Evolutionary conservation across 2,329 filamentous ascomycete species (phyloP).

Genomic region (Beauveria medogensis): DNA sequence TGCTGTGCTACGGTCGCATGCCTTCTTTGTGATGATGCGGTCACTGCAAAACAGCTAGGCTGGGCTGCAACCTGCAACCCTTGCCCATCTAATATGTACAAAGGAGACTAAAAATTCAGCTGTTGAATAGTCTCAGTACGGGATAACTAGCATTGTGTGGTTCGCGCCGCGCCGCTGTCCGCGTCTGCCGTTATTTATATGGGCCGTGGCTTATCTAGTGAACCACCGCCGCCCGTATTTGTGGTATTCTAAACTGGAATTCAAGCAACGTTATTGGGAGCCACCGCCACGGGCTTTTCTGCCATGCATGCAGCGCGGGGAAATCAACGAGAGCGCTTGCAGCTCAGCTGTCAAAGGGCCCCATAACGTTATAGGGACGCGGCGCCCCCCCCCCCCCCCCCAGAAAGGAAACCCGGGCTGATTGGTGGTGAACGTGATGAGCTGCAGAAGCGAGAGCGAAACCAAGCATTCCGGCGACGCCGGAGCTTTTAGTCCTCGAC

Average conservation of each 20-base stretch:
- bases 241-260: background rate
- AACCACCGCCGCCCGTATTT: background rate
- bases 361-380: too few species aligned
- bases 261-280: background rate
- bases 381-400: background rate
- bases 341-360: too few species aligned
- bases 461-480: background rate
- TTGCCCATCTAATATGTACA: background rate
- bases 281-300: background rate
- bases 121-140: background rate
- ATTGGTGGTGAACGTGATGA: background rate
- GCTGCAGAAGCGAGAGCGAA: background rate
- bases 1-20: too few species aligned
- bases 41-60: too few species aligned
- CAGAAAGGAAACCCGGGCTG: background rate
- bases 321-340: background rate
- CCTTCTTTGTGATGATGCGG: too few species aligned
- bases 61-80: too few species aligned
- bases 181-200: slow-evolving; percentile 11
- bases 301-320: background rate
- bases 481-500: background rate
- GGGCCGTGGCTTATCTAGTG: slow-evolving; percentile 4
- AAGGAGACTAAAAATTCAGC: background rate
- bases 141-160: background rate
- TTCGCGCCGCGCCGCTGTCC: slow-evolving; percentile 9